These are phyloP conservation scores for Rosa multiflora DNA, from an alignment of 306 rosid species.

Conservation along the genomic window DNA sequence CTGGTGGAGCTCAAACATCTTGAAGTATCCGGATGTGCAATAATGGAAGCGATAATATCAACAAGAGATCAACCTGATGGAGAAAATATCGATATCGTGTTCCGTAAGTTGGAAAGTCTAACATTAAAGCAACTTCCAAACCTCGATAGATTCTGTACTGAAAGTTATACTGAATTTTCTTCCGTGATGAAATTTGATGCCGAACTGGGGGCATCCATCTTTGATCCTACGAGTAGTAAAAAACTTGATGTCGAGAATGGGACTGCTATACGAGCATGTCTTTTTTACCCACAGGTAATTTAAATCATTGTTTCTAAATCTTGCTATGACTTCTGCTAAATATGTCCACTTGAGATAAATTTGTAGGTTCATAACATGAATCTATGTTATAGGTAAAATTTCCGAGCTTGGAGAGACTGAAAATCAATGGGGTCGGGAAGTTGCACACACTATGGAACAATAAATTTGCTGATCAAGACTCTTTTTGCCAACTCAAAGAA, in stretches of 20 bases:
- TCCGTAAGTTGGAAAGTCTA: neutral
- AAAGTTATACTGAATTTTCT: neutral
- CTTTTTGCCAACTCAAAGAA: neutral
- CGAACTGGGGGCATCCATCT: neutral
- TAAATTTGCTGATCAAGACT: neutral
- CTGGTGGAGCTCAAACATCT: neutral
- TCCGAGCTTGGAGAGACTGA: neutral
- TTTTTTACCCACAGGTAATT: neutral
- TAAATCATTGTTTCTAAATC: neutral
- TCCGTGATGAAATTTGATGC: neutral
- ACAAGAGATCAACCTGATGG: neutral
- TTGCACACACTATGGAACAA: neutral
- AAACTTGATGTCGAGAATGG: neutral
- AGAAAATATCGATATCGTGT: neutral
- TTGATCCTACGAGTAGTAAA: neutral
- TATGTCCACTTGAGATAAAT: neutral
- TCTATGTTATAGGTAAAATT: neutral
- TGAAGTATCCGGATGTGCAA: neutral
- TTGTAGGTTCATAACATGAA: neutral
- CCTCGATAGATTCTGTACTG: neutral
- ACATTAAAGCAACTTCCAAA: accelerated
- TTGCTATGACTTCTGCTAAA: neutral
- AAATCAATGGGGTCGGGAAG: neutral
- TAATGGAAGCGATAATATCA: neutral
- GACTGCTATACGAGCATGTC: neutral